phyloP scores from a whole-genome alignment of 495 filamentous ascomycete genomes.

The Xylaria sp. region DNA sequence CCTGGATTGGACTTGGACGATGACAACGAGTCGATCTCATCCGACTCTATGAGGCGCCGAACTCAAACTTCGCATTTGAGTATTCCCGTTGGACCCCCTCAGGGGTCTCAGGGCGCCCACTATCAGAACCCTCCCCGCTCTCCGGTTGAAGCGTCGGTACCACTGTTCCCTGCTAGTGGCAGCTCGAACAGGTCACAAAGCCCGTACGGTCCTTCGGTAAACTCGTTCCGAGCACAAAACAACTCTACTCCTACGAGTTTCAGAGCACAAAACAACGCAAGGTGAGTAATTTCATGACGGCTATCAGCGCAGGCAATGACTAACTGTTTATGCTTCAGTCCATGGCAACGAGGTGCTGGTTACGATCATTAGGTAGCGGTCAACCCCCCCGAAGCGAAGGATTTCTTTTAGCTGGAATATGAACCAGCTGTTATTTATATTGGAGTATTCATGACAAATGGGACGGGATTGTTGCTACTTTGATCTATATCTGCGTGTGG shows the following conservation, averaged over 20 bases:
- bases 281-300: constrained; percentile 45
- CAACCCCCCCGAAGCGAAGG: constrained; percentile 25
- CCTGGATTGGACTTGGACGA: constrained; percentile 74
- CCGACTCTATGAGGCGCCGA: constrained; percentile 48
- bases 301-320: constrained; percentile 6
- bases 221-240: constrained; percentile 38
- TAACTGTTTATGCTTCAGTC: constrained; percentile 42
- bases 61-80: constrained; percentile 47
- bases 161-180: constrained; percentile 37
- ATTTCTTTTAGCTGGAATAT: constrained; percentile 38
- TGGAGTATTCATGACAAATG: constrained; percentile 37
- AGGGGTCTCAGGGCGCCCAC: constrained; percentile 25
- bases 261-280: constrained; percentile 53
- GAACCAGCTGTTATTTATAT: constrained; percentile 34
- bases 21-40: constrained; percentile 71
- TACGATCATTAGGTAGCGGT: constrained; percentile 51
- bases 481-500: constrained; percentile 35
- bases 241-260: constrained; percentile 49
- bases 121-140: constrained; percentile 32
- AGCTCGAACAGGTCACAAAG: constrained; percentile 36
- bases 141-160: constrained; percentile 41
- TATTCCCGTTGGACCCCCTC: constrained; percentile 34
- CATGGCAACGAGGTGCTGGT: constrained; percentile 63
- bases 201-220: constrained; percentile 34
- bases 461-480: constrained; percentile 38